Base-by-base conservation (phyloP, 2,329 filamentous ascomycete species). In the Fusarium brevicatenulatum region DNA sequence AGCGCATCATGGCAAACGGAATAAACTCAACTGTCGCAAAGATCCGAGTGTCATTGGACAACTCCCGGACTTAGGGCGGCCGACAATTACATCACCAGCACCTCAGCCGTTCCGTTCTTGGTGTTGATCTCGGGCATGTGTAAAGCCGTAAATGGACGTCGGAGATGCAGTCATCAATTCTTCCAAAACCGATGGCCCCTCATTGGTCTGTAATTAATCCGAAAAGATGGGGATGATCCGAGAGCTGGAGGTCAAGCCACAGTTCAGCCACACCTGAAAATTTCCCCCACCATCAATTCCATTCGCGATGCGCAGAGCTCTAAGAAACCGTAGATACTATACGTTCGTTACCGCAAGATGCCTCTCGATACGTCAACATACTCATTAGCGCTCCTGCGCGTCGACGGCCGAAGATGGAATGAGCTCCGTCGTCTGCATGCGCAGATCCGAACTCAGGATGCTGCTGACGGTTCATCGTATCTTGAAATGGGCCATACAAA, bases 401-500 rank as follows among this genome's bases (percentile, higher is more conserved):
- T 94, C 74, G 95, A 93, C 80, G 93, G 93, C 69, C 91, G 96
- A 69, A 91, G 96, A 77, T 99, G 96, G 96, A 98, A 99, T 85
- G 96, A 99, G 82, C 90, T 99, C 43, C 94, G 96, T 34, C 91
- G 94, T 12, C 89, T 97, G 56, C 91, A 94, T 79, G 95, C 93
- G 53, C 93, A 97, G 83, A 95, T 99, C 80, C 93, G 92, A 70
- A 98, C 95, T 3, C 96, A 98, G 83, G 92, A 95, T 68, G 92
- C 95, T 55, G 95, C 95, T 62, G 96, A 98, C 77, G 96, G 96
- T 40, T 97, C 93, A 49, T 94, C 92, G 70, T 97, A 97, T 83
- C 90, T 98, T 66, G 94, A 97, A 81, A 97, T 97, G 92, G 96
- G 96, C 77, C 97, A 98, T 84, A 99, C 96, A 28, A 96, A 97